Evolutionary conservation across 2,329 filamentous ascomycete species (phyloP), one percentile per base, ranked within the genome.

Genomic region (Calonectria pauciramosa): DNA sequence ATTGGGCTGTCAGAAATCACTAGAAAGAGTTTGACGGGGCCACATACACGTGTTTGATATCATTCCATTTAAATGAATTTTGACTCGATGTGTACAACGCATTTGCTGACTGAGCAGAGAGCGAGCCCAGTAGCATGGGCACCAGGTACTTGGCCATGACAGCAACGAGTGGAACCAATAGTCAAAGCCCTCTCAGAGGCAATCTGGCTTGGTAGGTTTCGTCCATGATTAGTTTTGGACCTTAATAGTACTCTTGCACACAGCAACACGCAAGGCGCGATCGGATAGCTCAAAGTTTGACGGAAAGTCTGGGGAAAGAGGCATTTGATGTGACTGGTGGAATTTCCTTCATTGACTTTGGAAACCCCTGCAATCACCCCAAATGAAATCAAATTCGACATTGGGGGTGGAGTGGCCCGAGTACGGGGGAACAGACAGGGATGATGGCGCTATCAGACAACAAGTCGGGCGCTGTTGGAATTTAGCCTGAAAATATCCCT

Each of bases 31-130:
- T 38, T n/a, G 11, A 10, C 6, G 4, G 20, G 28, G 20, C 18
- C 6, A 18, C 54, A 30, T 52, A 70, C 68, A 70, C 32, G n/a
- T 60, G 18, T 49, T 64, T 64, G 23, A 64, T 64, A 2, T 70
- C 23, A 16, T 36, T 51, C 68, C 68, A 70, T 11, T 70, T 70
- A 23, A 68, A 59, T 10, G 66, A 41, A 34, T 44, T 63, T 20
- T 36, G 36, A 63, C 36, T 63, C 36, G 23, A 41, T 8, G 34
- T 41, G 28, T 28, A 63, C 23, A n/a, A 41, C 14, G 56, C 34
- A 41, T 11, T 63, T 28, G 36, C 34, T 6, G 34, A 28, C 8
- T 63, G 56, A 9, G 34, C 32, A 30, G 34, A 38, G 9, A 38
- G 38, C 5, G 56, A 16, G 8, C 36, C 56, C 23, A 41, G 16